Evolutionary conservation across 2,329 filamentous ascomycete genomes (phyloP).

Genomic region (Alternaria metachromatica): DNA sequence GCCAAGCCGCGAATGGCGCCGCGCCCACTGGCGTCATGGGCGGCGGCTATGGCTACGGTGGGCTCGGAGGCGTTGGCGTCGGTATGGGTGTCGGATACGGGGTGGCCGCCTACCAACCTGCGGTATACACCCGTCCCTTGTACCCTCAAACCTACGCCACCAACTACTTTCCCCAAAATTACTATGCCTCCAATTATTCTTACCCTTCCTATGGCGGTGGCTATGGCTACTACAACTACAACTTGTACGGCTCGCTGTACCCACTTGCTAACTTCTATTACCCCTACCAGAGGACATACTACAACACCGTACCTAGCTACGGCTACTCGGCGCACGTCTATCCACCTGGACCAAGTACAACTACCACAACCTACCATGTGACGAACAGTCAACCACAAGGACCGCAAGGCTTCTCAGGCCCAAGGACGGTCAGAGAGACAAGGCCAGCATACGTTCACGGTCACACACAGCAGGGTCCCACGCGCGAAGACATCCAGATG

Average conservation of each 20-base stretch:
- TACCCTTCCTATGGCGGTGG: slow-evolving; percentile 22
- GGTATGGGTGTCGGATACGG: slow-evolving; percentile 23
- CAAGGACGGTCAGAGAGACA: slow-evolving; percentile 16
- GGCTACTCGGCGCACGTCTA: slow-evolving; percentile 34
- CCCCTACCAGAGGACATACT: slow-evolving; percentile 43
- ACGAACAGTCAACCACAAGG: slow-evolving; percentile 27
- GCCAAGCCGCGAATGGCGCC: slow-evolving; percentile 38
- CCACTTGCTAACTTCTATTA: slow-evolving; percentile 45
- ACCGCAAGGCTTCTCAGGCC: slow-evolving; percentile 3
- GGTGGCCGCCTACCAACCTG: slow-evolving; percentile 29
- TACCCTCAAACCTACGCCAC: slow-evolving; percentile 25
- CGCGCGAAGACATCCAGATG: slow-evolving; percentile 37
- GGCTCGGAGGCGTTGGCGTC: slow-evolving; percentile 14
- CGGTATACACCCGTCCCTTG: slow-evolving; percentile 34
- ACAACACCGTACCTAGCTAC: slow-evolving; percentile 30
- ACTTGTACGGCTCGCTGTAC: slow-evolving; percentile 36
- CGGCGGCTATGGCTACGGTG: slow-evolving; percentile 22
- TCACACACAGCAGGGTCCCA: slow-evolving; percentile 3
- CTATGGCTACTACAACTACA: slow-evolving; percentile 35
- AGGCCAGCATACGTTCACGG: slow-evolving; percentile 21
- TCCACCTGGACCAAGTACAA: slow-evolving; percentile 26
- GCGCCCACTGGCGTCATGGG: slow-evolving; percentile 27
- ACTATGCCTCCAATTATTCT: slow-evolving; percentile 18
- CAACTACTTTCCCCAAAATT: slow-evolving; percentile 14
- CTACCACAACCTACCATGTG: slow-evolving; percentile 34